Base-by-base conservation (phyloP, 2,329 filamentous ascomycete species). In the Xylariaceae sp. region DNA sequence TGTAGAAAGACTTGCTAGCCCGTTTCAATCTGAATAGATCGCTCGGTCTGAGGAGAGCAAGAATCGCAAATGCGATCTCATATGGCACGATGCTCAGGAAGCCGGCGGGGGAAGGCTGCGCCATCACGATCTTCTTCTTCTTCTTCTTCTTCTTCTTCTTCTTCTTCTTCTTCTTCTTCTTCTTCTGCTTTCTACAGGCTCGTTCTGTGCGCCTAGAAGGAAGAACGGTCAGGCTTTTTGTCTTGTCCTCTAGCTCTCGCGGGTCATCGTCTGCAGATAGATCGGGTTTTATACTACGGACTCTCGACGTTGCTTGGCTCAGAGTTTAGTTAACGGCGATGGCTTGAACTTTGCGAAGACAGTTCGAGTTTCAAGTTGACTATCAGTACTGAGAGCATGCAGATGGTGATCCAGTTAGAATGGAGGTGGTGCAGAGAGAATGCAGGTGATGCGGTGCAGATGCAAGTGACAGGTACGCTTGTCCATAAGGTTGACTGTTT, bases 141-240 rank as follows among this genome's bases (percentile, higher is more conserved):
- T 76, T 73, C 62, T 74, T 78, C 65, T 75, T 80, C 62, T 73
- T 72, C 4, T 30, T 30, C 23, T 30, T 4, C 4, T 5, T 30
- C 57, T 71, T 75, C 63, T 75, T 77, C 58, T 77, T 71, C 63
- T 76, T 73, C 62, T 74, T 78, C 65, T 75, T 80, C 62, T 73
- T 72, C 4, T 30, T 30, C 23, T 30, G 23, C 4, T 5, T 30
- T 30, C 23, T 4, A 5, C 23, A 30, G 15, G 66, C 70, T 37
- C 82, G 77, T 65, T 80, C 76, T 4, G 78, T 82, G 56, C 79
- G 78, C 67, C 82, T 84, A 6, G 81, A 84, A 52, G 71, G 76
- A 23, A 82, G 73, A 0, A 74, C 67, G 23, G 23, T 30, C 11
- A 84, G 72, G 1, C 74, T 69, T 52, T 75, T 76, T 2, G 81